Percentiles rank a stretch among this genome's conserved stretches.
These are phyloP conservation scores for Solanum pennellii DNA, from an alignment of 257 asterid species.

Conservation along the genomic window DNA sequence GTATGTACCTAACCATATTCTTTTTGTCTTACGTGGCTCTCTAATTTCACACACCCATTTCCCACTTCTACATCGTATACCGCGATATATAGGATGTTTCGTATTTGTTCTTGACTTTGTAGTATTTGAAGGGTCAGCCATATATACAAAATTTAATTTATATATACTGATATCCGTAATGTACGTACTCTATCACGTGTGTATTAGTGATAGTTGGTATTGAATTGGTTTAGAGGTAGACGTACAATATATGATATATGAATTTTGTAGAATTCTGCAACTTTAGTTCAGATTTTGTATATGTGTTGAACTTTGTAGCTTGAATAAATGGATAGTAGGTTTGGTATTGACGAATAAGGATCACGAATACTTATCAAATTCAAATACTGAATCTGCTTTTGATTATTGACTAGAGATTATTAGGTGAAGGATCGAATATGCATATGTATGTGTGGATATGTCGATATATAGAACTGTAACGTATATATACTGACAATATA, in stretches of 20 bases:
- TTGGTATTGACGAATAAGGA: background rate
- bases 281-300: background rate
- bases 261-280: background rate
- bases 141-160: background rate
- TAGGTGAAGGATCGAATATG: background rate
- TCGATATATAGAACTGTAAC: background rate
- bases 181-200: background rate
- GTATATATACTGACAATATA: background rate
- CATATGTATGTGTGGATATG: background rate
- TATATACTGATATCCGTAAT: background rate
- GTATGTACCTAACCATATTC: constrained; percentile 39
- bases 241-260: too few relatives aligned
- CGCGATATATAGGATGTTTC: constrained; percentile 35
- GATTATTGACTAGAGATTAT: background rate
- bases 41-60: constrained; percentile 43
- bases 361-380: background rate
- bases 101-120: constrained; percentile 3
- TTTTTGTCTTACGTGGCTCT: constrained; percentile 30
- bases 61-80: constrained; percentile 45
- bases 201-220: background rate
- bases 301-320: background rate
- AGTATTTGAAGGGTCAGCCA: constrained; percentile 20
- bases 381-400: background rate
- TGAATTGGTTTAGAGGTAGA: background rate
- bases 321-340: background rate